A percentile compares a stretch with the other conserved stretches of the same genome.
phyloP scores from a whole-genome alignment of 352 stramenopile genomes.

The Globisporangium uncinulatum region DNA sequence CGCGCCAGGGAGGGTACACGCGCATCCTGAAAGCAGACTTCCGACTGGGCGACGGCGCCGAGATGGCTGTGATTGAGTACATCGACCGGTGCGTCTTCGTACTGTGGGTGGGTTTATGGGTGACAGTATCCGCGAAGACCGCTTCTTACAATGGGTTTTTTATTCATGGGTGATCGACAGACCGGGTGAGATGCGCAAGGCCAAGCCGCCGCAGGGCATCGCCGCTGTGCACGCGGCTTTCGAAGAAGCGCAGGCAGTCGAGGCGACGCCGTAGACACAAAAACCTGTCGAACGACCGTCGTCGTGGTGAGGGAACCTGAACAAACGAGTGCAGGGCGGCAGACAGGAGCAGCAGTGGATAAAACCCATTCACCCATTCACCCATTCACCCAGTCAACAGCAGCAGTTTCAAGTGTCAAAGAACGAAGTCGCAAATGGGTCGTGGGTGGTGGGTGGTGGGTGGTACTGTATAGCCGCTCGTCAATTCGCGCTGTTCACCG shows the following conservation, averaged over 20 bases:
- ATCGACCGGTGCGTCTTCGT: slow-evolving; percentile 83
- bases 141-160: slow-evolving; percentile 1
- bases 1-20: slow-evolving; percentile 93
- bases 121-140: background rate
- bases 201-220: slow-evolving; percentile 55
- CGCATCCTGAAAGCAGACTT: slow-evolving; percentile 94
- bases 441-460: background rate
- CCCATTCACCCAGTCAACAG: no score
- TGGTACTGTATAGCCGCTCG: background rate
- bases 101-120: background rate
- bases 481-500: background rate
- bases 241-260: slow-evolving; percentile 21
- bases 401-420: no score
- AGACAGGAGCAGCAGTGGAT: background rate
- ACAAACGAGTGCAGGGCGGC: background rate
- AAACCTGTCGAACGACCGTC: no score
- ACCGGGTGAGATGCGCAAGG: slow-evolving; percentile 81
- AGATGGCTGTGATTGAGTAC: slow-evolving; percentile 98
- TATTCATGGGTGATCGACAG: slow-evolving; percentile 17
- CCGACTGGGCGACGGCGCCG: slow-evolving; percentile 91
- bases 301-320: background rate
- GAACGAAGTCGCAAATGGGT: no score
- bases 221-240: slow-evolving; percentile 42
- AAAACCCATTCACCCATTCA: no score
- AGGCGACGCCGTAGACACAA: background rate